Conservation (phyloP, 164 flowering plant species). For the Magnolia changhungtana region DNA sequence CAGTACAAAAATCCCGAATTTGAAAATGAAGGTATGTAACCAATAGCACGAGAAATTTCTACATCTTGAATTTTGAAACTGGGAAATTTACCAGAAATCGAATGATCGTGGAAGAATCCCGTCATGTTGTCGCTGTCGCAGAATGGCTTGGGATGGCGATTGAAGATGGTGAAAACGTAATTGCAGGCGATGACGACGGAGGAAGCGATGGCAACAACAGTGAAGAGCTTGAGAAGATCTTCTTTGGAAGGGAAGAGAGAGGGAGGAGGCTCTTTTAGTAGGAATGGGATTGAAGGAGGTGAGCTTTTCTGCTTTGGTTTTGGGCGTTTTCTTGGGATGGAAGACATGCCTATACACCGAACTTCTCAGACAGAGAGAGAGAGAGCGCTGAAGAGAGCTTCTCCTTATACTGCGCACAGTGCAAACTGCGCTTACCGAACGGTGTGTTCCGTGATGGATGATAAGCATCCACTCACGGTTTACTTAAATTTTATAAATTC, state of each 20-base stretch:
- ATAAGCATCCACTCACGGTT: too few relatives aligned
- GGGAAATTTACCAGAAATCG: slow-evolving; percentile 29
- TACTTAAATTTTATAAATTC: too few relatives aligned
- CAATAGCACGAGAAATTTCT: too few relatives aligned
- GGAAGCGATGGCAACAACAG: slow-evolving; percentile 54
- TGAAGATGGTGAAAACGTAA: slow-evolving; percentile 26
- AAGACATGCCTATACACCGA: not conserved
- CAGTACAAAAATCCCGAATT: too few relatives aligned
- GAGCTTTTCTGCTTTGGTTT: slow-evolving; percentile 20
- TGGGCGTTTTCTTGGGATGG: slow-evolving; percentile 11
- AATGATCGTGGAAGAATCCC: not conserved
- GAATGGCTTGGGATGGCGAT: slow-evolving; percentile 50
- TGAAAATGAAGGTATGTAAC: too few relatives aligned
- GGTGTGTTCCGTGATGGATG: too few relatives aligned
- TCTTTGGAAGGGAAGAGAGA: slow-evolving; percentile 52
- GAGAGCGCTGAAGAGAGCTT: not conserved
- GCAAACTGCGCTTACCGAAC: too few relatives aligned
- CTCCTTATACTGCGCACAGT: too few relatives aligned
- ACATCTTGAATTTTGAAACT: not conserved
- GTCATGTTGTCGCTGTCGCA: slow-evolving; percentile 36
- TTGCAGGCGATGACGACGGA: slow-evolving; percentile 51
- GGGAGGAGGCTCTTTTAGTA: slow-evolving; percentile 41
- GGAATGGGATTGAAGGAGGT: slow-evolving; percentile 17
- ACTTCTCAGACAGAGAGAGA: not conserved
- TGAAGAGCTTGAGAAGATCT: slow-evolving; percentile 49